Base-by-base conservation (phyloP, 2,329 filamentous ascomycete genomes). In the Hypoxylon sp. region DNA sequence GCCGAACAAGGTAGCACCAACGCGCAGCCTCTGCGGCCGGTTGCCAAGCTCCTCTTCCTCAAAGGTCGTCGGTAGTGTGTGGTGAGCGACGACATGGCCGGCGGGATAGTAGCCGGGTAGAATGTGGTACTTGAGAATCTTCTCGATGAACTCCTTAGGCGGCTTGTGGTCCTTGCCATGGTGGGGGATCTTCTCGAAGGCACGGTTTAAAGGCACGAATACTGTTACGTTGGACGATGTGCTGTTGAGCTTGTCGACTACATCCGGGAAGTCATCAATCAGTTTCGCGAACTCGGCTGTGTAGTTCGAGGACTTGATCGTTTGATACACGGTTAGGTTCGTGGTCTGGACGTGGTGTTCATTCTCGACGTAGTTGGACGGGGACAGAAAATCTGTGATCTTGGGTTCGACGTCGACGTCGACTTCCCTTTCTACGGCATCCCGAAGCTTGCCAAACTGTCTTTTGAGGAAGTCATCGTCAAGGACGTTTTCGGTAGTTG, bases 151-250 rank as follows among this genome's bases (percentile, higher is more conserved):
- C 74, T 95, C 90, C 79, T 93, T 91, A 63, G 86, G 86, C 3
- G 90, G 90, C 81, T 93, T 89, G 70, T 84, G 53, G 29, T 59
- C 54, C 57, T 73, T 78, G 60, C 82, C 74, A 78, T 84, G 77
- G 19, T 84, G 74, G 1, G 86, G 86, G 24, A 89, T 80, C 72
- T 86, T 82, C 69, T 91, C 88, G 74, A 98, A 95, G 0, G 94
- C 94, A 54, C 85, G 82, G 78, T 97, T 89, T 0, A 88, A 89
- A 0, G 94, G 94, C 1, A 92, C 92, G 75, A 97, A 97, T 55
- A 96, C 80, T 0, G 94, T 97, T 76, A 91, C 88, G 79, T 95
- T 94, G 22, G 87, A 84, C 37, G 87, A 81, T 1, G 92, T 95
- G 75, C 87, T 87, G 81, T 97, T 96, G 29, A 98, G 86, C 3